Evolutionary conservation across 1,139 yeast genomes (phyloP).

Genomic region (Debaryomyces singareniensis): DNA sequence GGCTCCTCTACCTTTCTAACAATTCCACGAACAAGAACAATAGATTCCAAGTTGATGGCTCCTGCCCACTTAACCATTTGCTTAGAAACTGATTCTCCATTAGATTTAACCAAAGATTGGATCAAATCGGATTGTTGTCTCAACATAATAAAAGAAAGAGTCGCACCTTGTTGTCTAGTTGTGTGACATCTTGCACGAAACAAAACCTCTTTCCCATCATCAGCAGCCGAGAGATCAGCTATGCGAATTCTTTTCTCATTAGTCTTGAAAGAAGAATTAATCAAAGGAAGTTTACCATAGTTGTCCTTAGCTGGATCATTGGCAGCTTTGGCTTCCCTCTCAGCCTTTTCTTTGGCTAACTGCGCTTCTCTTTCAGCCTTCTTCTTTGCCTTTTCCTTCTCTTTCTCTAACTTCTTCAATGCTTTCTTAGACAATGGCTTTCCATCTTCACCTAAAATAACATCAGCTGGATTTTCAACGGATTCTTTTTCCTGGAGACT

Average conservation of each 20-base stretch:
- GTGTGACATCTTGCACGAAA: slow-evolving; percentile 94
- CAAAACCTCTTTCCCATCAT: slow-evolving; percentile 74
- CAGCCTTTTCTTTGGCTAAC: slow-evolving; percentile 81
- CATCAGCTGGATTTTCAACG: slow-evolving; percentile 22
- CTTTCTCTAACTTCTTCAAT: slow-evolving; percentile 88
- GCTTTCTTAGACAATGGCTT: slow-evolving; percentile 95
- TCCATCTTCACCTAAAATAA: slow-evolving; percentile 73
- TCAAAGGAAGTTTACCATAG: slow-evolving; percentile 86
- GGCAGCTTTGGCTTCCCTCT: slow-evolving; percentile 62
- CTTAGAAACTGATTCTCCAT: slow-evolving; percentile 63
- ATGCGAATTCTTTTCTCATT: slow-evolving; percentile 56
- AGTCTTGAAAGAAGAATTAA: slow-evolving; percentile 67
- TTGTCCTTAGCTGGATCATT: slow-evolving; percentile 80
- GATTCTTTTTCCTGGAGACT: slow-evolving; percentile 17
- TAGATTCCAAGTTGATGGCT: slow-evolving; percentile 77
- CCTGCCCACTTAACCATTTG: slow-evolving; percentile 98
- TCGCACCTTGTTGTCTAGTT: slow-evolving; percentile 92
- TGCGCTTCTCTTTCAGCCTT: slow-evolving; percentile 92
- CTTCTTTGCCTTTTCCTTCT: slow-evolving; percentile 85
- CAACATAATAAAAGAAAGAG: slow-evolving; percentile 82
- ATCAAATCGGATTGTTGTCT: slow-evolving; percentile 83
- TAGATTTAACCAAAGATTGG: slow-evolving; percentile 77
- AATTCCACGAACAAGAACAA: slow-evolving; percentile 83
- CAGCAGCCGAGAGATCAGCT: slow-evolving; percentile 47
- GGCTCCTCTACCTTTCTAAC: slow-evolving; percentile 82